Evolutionary conservation across 257 asterid genomes (phyloP).

Genomic region (Mentha longifolia): DNA sequence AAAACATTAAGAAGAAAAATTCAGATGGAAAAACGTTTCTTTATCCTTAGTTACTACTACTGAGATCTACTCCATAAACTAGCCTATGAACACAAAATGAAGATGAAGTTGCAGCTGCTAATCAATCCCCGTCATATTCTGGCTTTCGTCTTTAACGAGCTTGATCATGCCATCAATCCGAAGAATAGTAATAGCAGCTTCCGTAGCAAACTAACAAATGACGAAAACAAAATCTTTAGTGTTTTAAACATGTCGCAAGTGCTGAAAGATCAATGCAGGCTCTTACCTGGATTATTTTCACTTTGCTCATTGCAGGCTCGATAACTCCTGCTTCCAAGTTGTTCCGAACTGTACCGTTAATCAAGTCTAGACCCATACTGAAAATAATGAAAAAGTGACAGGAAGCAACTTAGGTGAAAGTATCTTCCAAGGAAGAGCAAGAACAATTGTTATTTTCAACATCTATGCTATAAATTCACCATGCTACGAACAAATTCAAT

Average conservation of each 20-base stretch:
- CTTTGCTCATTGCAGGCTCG: conserved; percentile 99
- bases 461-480: background rate
- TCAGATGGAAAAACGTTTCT: background rate
- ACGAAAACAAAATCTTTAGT: background rate
- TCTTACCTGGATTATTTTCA: conserved; percentile 88
- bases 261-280: background rate
- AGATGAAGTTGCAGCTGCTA: background rate
- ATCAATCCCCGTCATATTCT: conserved; percentile 52
- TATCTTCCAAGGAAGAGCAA: background rate
- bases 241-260: too few species aligned
- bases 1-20: background rate
- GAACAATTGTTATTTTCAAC: background rate
- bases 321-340: conserved; percentile 95
- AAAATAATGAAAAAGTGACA: background rate
- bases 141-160: conserved; percentile 85
- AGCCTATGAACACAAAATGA: background rate
- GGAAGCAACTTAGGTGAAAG: background rate
- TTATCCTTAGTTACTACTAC: background rate
- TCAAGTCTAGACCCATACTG: conserved; percentile 95
- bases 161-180: conserved; percentile 96
- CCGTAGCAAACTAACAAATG: conserved; percentile 84
- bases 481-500: background rate
- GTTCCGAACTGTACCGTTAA: conserved; percentile 78
- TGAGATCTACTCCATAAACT: background rate
- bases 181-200: conserved; percentile 95